phyloP scores from a whole-genome alignment of 306 rosid genomes.

The Vicia sativa region DNA sequence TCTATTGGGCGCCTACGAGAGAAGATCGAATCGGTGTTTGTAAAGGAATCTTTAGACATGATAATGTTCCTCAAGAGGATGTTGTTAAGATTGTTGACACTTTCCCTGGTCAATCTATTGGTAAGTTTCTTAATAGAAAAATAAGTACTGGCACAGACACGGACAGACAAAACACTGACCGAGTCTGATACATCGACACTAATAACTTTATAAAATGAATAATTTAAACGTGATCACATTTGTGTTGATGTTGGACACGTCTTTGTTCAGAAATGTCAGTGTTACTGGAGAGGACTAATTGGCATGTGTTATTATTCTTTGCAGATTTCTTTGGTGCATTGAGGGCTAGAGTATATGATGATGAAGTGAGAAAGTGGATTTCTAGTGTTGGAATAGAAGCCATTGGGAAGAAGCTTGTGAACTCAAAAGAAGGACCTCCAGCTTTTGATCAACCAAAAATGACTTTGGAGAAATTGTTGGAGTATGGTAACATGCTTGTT shows the following conservation, averaged over 20 bases:
- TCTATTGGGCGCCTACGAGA: conserved; percentile 98
- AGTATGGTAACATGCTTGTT: conserved; percentile 76
- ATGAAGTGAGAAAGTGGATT: conserved; percentile 77
- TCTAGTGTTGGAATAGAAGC: conserved; percentile 49
- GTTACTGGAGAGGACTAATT: not conserved
- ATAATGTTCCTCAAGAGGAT: conserved; percentile 49
- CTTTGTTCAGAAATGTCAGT: no score
- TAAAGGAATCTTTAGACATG: conserved; percentile 76
- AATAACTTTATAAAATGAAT: no score
- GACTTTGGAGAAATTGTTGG: conserved; percentile 56
- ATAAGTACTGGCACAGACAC: no score
- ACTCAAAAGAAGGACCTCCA: conserved; percentile 81
- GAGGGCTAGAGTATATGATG: conserved; percentile 74
- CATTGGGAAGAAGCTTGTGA: conserved; percentile 70
- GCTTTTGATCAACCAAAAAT: conserved; percentile 70
- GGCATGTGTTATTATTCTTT: not conserved
- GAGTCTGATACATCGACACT: no score
- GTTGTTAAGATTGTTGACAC: conserved; percentile 81
- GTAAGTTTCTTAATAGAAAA: conserved; percentile 35
- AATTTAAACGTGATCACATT: no score
- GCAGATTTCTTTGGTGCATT: conserved; percentile 82
- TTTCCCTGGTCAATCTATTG: conserved; percentile 98
- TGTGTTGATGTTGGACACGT: no score
- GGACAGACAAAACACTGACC: no score
- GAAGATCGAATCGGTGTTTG: conserved; percentile 93